phyloP scores from a whole-genome alignment of 495 filamentous ascomycete species.

The Talaromyces adpressus region DNA sequence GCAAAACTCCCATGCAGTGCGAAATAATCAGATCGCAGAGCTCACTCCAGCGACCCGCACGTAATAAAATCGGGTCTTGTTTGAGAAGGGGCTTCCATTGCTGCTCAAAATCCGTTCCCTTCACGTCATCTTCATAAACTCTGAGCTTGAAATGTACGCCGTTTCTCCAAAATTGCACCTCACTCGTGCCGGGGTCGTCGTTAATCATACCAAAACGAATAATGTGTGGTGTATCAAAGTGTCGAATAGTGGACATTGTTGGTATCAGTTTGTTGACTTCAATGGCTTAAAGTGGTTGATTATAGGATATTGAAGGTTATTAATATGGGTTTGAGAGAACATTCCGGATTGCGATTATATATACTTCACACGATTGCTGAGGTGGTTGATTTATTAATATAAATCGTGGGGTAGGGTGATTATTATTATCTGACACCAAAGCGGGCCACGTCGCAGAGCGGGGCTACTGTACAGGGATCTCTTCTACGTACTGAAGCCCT shows the following conservation, averaged over 20 bases:
- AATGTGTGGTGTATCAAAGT: slow-evolving; percentile 6
- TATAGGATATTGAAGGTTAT: background rate
- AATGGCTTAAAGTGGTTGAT: background rate
- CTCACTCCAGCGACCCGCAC: background rate
- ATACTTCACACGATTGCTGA: background rate
- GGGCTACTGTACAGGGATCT: background rate
- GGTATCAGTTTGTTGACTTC: background rate
- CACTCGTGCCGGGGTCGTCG: background rate
- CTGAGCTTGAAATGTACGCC: background rate
- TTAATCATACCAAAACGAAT: slow-evolving; percentile 2
- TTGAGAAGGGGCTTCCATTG: slow-evolving; percentile 2
- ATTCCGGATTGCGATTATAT: background rate
- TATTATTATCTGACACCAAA: background rate
- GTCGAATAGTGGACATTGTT: slow-evolving; percentile 1
- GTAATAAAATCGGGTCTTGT: background rate
- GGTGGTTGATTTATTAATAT: background rate
- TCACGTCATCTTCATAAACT: background rate
- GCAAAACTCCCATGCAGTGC: background rate
- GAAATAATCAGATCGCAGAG: slow-evolving; percentile 3
- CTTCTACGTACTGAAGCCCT: no score
- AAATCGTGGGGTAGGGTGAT: background rate
- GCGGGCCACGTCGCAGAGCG: background rate
- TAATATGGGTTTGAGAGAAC: background rate
- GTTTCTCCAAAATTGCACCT: slow-evolving; percentile 2
- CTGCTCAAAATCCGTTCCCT: slow-evolving; percentile 4